Evolutionary conservation across 495 filamentous ascomycete genomes (phyloP).

Genomic region (Corynascus novoguineensis): DNA sequence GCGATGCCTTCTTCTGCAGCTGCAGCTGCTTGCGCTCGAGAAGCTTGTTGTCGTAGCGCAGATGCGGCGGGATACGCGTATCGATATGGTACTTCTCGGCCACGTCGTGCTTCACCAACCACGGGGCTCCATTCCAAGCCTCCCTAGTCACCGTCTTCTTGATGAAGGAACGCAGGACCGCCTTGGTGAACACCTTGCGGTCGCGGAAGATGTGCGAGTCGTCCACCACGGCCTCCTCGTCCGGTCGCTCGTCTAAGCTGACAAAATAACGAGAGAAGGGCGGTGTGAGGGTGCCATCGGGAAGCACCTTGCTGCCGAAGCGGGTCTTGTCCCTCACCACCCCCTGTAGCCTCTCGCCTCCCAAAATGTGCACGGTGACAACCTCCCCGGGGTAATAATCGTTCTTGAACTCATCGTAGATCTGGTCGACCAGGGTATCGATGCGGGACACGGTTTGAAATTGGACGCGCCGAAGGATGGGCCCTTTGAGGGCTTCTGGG

Average conservation of each 20-base stretch:
- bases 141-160: constrained; percentile 90
- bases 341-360: constrained; percentile 67
- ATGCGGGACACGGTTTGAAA: constrained; percentile 87
- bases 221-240: constrained; percentile 72
- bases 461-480: constrained; percentile 82
- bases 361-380: constrained; percentile 65
- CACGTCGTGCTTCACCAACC: constrained; percentile 84
- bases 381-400: constrained; percentile 92
- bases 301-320: constrained; percentile 52
- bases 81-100: constrained; percentile 80
- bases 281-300: constrained; percentile 59
- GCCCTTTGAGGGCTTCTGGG: constrained; percentile 84
- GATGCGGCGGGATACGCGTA: constrained; percentile 73
- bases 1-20: constrained; percentile 62
- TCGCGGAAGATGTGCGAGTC: constrained; percentile 80
- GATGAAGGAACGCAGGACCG: constrained; percentile 87
- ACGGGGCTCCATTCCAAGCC: constrained; percentile 89
- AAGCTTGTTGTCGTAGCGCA: constrained; percentile 73
- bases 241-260: constrained; percentile 59
- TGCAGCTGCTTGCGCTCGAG: constrained; percentile 66
- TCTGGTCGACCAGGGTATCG: constrained; percentile 70
- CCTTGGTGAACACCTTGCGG: constrained; percentile 90
- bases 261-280: constrained; percentile 80
- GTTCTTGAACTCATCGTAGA: constrained; percentile 74
- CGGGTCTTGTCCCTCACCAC: constrained; percentile 82